Base-by-base conservation (phyloP, 2,329 filamentous ascomycete genomes). In the Purpureocillium lavendulum region DNA sequence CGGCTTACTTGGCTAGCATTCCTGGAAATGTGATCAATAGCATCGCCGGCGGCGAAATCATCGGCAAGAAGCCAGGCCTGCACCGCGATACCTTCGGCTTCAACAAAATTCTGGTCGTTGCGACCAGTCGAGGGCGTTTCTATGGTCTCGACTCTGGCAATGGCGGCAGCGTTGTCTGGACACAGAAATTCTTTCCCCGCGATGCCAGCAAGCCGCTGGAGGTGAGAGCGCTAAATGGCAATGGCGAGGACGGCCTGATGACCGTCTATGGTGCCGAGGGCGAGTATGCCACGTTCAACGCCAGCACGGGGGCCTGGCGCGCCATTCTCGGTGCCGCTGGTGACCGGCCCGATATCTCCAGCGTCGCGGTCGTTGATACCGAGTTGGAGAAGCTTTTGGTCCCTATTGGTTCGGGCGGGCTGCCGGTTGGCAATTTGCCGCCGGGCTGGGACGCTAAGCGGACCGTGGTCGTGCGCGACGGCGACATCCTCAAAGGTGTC, bases 21-120 rank as follows among this genome's bases (percentile, higher is more conserved):
- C 87, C 87, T 4, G 64, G 70, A 33, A 78, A 80, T 17, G 63
- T 96, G 12, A 53, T 88, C 3, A 74, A 74, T 44, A 82, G 77
- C 47, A 67, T 87, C 13, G 55, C 81, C 8, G 77, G 79, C 26
- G 74, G 75, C 1, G 69, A 73, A 8, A 64, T 70, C 13, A 53
- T 61, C 1, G 61, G 55, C 11, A 61, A 62, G 16, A 57, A 59
- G 15, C 59, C 66, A 21, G 68, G 69, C 7, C 65, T 82, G n/a
- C 64, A 68, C 14, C 72, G 79, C 13, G 84, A 92, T 52, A 77
- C 72, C 30, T 97, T 97, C 58, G 90, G 90, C 4, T 90, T 96
- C 62, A 82, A 86, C 59, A 94, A 95, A 62, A 67, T 90, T 26
- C 75, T 89, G 6, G 70, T 96, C 41, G 68, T 95, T 37, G 88